Conservation (phyloP, 805 yeast species). For the Candida morakotiae region DNA sequence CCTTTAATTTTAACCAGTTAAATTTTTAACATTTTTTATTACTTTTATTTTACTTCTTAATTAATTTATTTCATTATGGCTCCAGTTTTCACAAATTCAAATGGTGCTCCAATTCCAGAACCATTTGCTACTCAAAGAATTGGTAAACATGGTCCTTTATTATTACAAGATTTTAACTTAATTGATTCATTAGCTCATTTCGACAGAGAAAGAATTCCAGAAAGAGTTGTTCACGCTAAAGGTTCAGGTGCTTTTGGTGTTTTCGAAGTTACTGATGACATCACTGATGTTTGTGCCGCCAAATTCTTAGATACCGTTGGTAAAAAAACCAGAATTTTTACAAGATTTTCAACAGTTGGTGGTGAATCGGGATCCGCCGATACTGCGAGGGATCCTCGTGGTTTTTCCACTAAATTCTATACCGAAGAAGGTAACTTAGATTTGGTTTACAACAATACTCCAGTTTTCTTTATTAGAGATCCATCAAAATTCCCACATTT, state of each 20-base stretch:
- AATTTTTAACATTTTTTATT: background rate
- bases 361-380: conserved; percentile 82
- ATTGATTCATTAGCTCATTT: conserved; percentile 82
- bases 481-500: conserved; percentile 84
- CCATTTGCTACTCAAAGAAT: conserved; percentile 75
- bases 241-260: conserved; percentile 90
- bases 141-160: conserved; percentile 72
- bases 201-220: conserved; percentile 87
- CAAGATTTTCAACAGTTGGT: conserved; percentile 84
- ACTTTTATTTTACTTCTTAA: background rate
- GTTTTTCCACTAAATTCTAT: conserved; percentile 74
- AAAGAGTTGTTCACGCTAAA: conserved; percentile 90
- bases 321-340: conserved; percentile 68
- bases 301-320: conserved; percentile 72
- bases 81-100: conserved; percentile 66
- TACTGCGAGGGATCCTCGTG: conserved; percentile 85
- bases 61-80: conserved; percentile 26
- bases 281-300: conserved; percentile 66
- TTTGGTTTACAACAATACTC: conserved; percentile 83
- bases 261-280: conserved; percentile 84
- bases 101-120: conserved; percentile 74
- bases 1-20: conserved; percentile 1
- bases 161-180: conserved; percentile 77
- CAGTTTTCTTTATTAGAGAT: conserved; percentile 80
- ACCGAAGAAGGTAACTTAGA: conserved; percentile 84